Evolutionary conservation across 768 basidiomycete species (phyloP).

Genomic region (Leccinum arenicola): DNA sequence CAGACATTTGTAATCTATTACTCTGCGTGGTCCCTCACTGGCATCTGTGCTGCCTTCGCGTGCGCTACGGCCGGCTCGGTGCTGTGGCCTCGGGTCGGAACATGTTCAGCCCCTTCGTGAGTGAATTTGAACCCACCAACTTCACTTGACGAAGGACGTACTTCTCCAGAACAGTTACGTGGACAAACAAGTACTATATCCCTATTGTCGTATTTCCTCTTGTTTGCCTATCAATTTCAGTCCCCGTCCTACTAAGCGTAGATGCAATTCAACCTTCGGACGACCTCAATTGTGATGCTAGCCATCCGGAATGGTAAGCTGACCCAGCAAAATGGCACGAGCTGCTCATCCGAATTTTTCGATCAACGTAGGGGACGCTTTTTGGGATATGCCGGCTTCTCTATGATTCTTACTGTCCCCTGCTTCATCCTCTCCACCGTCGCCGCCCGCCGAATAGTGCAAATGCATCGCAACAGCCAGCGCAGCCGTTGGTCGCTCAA

Average conservation of each 20-base stretch:
- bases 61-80: constrained; percentile 47
- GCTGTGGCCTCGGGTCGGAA: constrained; percentile 33
- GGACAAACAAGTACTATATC: constrained; percentile 44
- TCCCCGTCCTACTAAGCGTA: constrained; percentile 41
- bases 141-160: background rate
- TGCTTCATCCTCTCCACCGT: constrained; percentile 44
- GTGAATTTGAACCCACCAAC: background rate
- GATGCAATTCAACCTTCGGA: constrained; percentile 46
- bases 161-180: constrained; percentile 42
- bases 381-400: constrained; percentile 58
- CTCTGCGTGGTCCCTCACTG: constrained; percentile 43
- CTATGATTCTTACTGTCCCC: constrained; percentile 51
- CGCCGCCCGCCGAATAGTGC: constrained; percentile 15
- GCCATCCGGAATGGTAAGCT: constrained; percentile 55
- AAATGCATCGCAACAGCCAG: constrained; percentile 23
- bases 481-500: constrained; percentile 4
- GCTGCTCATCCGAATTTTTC: background rate
- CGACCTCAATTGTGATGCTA: constrained; percentile 59
- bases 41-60: constrained; percentile 42
- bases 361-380: constrained; percentile 52
- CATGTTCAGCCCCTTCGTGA: constrained; percentile 24
- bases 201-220: constrained; percentile 49
- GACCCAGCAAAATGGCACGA: background rate
- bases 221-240: constrained; percentile 41
- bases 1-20: constrained; percentile 37